Base-by-base conservation (phyloP, 306 rosid genomes). In the Crotalaria pallida region DNA sequence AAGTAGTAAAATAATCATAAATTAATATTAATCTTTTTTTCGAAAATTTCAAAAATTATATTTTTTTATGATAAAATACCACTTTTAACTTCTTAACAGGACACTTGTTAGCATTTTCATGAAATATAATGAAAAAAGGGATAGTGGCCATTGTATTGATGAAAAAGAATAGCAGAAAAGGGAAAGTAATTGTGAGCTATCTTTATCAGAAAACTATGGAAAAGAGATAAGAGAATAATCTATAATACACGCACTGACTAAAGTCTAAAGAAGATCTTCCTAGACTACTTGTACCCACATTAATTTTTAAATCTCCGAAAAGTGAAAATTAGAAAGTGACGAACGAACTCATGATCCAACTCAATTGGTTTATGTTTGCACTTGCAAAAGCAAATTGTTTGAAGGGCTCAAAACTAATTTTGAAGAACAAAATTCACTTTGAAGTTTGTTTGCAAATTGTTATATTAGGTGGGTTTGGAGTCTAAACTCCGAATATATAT, bases 141-240 rank as follows among this genome's bases (percentile, higher is more conserved):
- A 53, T 63, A 62, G 73, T 69, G 67, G 61, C 5, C 5, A 18
- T 36, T 10, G 41, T 13, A 57, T 68, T 60, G 33, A 74, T 55
- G 24, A 8, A 40, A 63, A 74, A 44, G 74, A 62, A 62, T 47
- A 47, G 24, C 26, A 26, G 33, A 59, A 43, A 73, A 50, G 56
- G 53, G 49, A 34, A 61, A 80, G 75, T 43, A 13, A 50, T 34
- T 40, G 52, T 50, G 33, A 31, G 26, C 44, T 58, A 40, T 73
- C 67, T 73, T 55, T 74, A 23, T 79, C 58, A 43, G 26, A 21
- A 34, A 41, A 67, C 17, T 11, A 34, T 11, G 10, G 26, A 22
- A 31, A 33, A 60, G 58, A 67, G 40, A 49, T 3, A 13, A 1
- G 45, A 45, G 78, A 64, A 68, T 17, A 24, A 71, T 64, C 63